Base-by-base conservation (phyloP, 2,329 filamentous ascomycete species). In the Aotearoamyces nothofagi region DNA sequence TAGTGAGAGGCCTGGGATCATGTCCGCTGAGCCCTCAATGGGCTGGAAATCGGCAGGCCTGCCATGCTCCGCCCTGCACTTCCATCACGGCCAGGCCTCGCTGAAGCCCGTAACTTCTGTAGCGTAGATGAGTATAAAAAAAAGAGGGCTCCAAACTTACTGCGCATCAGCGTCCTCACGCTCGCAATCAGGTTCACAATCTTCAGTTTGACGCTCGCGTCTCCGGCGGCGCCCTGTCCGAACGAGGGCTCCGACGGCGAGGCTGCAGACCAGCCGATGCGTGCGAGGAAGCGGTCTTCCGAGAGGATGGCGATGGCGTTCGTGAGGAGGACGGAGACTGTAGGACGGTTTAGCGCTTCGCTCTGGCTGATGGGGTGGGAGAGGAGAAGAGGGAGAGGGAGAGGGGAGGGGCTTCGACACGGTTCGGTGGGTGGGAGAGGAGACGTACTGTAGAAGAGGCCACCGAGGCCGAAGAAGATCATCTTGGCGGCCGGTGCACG, bases 261-360 rank as follows among this genome's bases (percentile, higher is more conserved):
- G 15, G 69, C 64, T 2, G 69, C 64, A 3, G 71, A 86, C 67
- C 87, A 86, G 49, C 86, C 86, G 48, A 94, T 84, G 55, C 82
- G 73, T 33, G 60, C 79, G 41, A 93, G 79, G 55, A 93, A 93
- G 37, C 84, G 78, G 58, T 93, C 84, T 69, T 93, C 86, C 44
- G 83, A 92, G 40, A 96, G 78, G 49, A 94, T 74, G 39, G 86
- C 83, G 50, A 96, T 78, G 41, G 83, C 82, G 57, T 98, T 98
- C 57, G 90, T 75, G 51, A 96, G 69, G 47, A 96, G 81, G 51
- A 92, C 65, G 43, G 73, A 68, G 41, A 87, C 80, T 84, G 46
- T 13, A 23, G n/a, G 23, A 31, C 19, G 10, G 19, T 31, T 24
- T 36, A 35, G 33, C 35, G 27, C 23, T 33, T 25, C 28, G 27